Evolutionary conservation across 1,139 yeast genomes (phyloP).

Genomic region (Debaryomyces coudertii): DNA sequence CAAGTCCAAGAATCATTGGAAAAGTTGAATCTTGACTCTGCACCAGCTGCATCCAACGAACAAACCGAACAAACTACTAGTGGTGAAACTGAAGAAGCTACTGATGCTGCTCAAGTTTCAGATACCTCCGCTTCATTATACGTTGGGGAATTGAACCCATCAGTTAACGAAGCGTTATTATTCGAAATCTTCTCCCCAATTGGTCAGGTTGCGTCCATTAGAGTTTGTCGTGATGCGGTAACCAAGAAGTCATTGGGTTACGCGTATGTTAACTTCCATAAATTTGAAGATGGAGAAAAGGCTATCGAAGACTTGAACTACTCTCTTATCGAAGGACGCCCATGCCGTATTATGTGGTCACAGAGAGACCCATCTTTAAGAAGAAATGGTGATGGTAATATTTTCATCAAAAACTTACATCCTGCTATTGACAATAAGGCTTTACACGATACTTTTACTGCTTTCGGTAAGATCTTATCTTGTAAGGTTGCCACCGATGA

Average conservation of each 20-base stretch:
- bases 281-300: constrained; percentile 85
- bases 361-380: constrained; percentile 98
- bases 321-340: constrained; percentile 89
- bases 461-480: constrained; percentile 93
- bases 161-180: constrained; percentile 91
- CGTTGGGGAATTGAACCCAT: constrained; percentile 95
- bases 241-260: constrained; percentile 97
- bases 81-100: constrained; percentile 30
- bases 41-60: constrained; percentile 37
- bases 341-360: constrained; percentile 99
- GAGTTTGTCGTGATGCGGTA: constrained; percentile 98
- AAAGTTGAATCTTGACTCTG: constrained; percentile 50
- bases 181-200: constrained; percentile 94
- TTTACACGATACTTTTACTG: constrained; percentile 95
- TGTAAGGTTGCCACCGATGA: constrained; percentile 98
- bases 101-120: constrained; percentile 39
- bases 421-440: constrained; percentile 99
- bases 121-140: constrained; percentile 84
- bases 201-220: constrained; percentile 95
- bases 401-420: constrained; percentile 97
- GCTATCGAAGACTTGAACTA: constrained; percentile 97
- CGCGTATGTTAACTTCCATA: constrained; percentile 97
- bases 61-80: constrained; percentile 29
- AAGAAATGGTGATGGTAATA: constrained; percentile 96
- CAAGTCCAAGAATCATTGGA: constrained; percentile 61